These are phyloP conservation scores for Danielia reshetovae DNA, from an alignment of 805 yeast species.

Conservation along the genomic window DNA sequence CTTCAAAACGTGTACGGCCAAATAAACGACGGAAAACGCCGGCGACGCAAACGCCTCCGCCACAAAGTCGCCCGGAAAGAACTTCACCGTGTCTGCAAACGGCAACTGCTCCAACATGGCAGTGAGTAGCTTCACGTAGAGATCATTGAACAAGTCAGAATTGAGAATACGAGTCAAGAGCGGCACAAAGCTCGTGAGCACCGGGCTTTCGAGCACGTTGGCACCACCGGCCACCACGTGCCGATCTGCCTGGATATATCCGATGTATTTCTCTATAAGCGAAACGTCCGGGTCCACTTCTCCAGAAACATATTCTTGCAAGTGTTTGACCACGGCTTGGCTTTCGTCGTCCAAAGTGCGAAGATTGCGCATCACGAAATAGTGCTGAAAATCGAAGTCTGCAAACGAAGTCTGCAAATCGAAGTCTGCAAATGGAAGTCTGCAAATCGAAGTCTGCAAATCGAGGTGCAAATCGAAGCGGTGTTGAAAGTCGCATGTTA, in stretches of 20 bases:
- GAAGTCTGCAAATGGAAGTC: no score
- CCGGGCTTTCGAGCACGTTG: slow-evolving; percentile 7
- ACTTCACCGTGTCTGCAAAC: slow-evolving; percentile 5
- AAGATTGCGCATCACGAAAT: no score
- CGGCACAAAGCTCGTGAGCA: slow-evolving; percentile 7
- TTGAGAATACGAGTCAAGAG: slow-evolving; percentile 6
- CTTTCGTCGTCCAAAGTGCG: no score
- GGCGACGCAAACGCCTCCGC: not conserved
- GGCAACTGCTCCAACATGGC: slow-evolving; percentile 6
- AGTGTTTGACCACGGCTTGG: not conserved
- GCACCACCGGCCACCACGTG: not conserved
- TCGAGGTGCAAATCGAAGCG: no score
- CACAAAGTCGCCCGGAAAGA: slow-evolving; percentile 6
- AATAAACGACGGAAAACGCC: slow-evolving; percentile 1
- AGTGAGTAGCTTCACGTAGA: slow-evolving; percentile 5
- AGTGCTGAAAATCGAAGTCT: no score
- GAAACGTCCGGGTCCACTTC: not conserved
- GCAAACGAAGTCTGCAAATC: no score
- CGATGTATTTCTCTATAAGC: not conserved
- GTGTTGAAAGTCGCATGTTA: no score
- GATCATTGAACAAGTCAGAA: not conserved
- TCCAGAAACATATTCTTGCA: not conserved
- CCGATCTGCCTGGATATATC: not conserved
- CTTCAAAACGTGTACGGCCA: not conserved
- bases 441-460: no score